Conservation (phyloP, 306 rosid genomes). For the Malus sieversii region DNA sequence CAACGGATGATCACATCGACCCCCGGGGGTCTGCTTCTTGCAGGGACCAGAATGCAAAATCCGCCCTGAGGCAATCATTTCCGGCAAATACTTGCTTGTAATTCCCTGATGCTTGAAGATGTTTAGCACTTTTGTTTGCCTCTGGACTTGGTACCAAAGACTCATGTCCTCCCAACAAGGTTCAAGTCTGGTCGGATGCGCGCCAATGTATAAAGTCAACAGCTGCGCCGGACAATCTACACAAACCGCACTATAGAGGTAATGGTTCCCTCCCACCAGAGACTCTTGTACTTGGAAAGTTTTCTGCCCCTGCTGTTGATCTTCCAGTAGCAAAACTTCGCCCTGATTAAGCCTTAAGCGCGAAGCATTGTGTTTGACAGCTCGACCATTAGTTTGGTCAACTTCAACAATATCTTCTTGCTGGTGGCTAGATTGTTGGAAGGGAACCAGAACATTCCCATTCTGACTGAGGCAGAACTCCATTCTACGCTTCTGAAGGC, state of each 20-base stretch:
- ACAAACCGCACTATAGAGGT: conserved; percentile 59
- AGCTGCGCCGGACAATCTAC: conserved; percentile 51
- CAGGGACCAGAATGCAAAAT: conserved; percentile 78
- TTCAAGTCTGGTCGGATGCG: conserved; percentile 81
- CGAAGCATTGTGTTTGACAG: conserved; percentile 31
- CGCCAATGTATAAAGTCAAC: conserved; percentile 65
- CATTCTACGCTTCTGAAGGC: conserved; percentile 73
- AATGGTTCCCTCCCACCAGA: conserved; percentile 53
- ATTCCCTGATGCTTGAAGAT: conserved; percentile 65
- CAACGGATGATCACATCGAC: conserved; percentile 79
- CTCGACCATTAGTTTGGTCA: conserved; percentile 40
- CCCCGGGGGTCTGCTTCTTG: conserved; percentile 64
- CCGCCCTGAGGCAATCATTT: conserved; percentile 73
- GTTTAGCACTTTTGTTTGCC: conserved; percentile 86
- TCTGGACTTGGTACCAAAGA: conserved; percentile 94
- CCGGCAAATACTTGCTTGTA: conserved; percentile 61
- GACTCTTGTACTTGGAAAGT: conserved; percentile 74
- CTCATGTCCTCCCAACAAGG: conserved; percentile 98
- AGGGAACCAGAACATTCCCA: conserved; percentile 59
- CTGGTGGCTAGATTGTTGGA: conserved; percentile 36
- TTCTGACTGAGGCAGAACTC: conserved; percentile 57
- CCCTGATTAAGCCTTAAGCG: conserved; percentile 55
- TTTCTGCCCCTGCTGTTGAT: conserved; percentile 67
- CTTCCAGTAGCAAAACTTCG: conserved; percentile 63
- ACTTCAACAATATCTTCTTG: conserved; percentile 71